A percentile compares a stretch with the other conserved stretches of the same genome.
Evolutionary conservation across 495 filamentous ascomycete genomes (phyloP).

Genomic region (Pseudevernia furfuracea): DNA sequence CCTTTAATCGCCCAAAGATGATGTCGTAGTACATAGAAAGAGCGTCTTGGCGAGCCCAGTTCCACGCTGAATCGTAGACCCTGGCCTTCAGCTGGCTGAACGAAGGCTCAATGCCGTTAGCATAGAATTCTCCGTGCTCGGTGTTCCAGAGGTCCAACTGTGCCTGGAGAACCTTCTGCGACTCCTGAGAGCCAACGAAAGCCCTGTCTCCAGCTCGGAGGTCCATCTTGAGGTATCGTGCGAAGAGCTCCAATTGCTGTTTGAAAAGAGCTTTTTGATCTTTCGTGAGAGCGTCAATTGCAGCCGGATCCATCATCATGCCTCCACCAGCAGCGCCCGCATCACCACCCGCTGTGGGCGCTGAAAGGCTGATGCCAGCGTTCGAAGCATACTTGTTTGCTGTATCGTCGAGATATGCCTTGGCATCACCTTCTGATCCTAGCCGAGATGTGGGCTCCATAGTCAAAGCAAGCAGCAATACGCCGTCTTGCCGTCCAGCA

Average conservation of each 20-base stretch:
- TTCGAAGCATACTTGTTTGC: conserved; percentile 81
- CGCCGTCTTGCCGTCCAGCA: conserved; percentile 83
- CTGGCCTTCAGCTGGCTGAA: conserved; percentile 91
- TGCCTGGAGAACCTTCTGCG: conserved; percentile 74
- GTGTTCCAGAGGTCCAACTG: conserved; percentile 91
- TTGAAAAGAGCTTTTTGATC: conserved; percentile 93
- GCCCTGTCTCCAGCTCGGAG: conserved; percentile 92
- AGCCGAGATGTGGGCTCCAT: conserved; percentile 86
- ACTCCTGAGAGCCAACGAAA: conserved; percentile 72
- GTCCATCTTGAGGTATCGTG: conserved; percentile 94
- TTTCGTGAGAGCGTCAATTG: conserved; percentile 92
- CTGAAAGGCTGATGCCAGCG: conserved; percentile 77
- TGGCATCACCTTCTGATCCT: conserved; percentile 81
- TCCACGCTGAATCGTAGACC: conserved; percentile 98
- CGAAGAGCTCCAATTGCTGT: conserved; percentile 90
- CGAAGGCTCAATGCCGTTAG: conserved; percentile 83
- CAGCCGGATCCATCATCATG: conserved; percentile 99
- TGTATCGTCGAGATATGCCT: conserved; percentile 79
- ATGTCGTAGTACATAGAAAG: conserved; percentile 99
- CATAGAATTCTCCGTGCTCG: conserved; percentile 95
- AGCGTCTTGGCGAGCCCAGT: conserved; percentile 97
- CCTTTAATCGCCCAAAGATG: conserved; percentile 89
- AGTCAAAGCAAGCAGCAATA: conserved; percentile 79
- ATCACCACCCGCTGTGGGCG: conserved; percentile 67
- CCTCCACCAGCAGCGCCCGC: conserved; percentile 61